Evolutionary conservation across 108 stramenopile species (phyloP).

Genomic region (Mayamaea pseudoterrestris): DNA sequence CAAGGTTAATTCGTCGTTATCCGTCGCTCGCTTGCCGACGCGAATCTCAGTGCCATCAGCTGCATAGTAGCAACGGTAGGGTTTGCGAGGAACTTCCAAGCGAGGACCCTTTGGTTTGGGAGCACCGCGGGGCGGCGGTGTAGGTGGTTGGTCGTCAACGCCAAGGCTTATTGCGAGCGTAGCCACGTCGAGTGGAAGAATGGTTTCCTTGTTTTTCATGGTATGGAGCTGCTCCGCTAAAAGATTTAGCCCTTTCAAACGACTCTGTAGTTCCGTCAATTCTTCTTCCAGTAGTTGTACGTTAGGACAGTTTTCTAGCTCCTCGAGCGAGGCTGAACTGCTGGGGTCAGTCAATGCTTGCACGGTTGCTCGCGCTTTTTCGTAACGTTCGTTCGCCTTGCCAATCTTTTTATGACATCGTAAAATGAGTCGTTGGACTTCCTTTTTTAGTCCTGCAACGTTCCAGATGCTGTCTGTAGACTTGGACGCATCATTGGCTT

Average conservation of each 20-base stretch:
- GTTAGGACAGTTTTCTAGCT: constrained; percentile 56
- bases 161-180: constrained; percentile 43
- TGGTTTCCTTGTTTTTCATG: constrained; percentile 17
- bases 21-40: constrained; percentile 77
- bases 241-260: constrained; percentile 41
- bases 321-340: constrained; percentile 25
- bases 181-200: constrained; percentile 31
- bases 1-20: constrained; percentile 73
- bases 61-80: constrained; percentile 63
- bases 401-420: constrained; percentile 78
- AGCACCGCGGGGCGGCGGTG: constrained; percentile 16
- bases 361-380: constrained; percentile 39
- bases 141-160: constrained; percentile 37
- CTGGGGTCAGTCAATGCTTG: constrained; percentile 25
- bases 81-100: constrained; percentile 30
- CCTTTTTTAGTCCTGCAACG: constrained; percentile 49
- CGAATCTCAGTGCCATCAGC: constrained; percentile 58
- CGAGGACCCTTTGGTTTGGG: constrained; percentile 47
- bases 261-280: constrained; percentile 36
- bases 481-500: constrained; percentile 2
- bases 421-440: constrained; percentile 40
- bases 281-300: constrained; percentile 41
- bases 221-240: constrained; percentile 37
- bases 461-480: constrained; percentile 27
- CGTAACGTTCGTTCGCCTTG: constrained; percentile 41